Evolutionary conservation across 2,329 filamentous ascomycete genomes (phyloP).

Genomic region (Biscogniauxia marginata): DNA sequence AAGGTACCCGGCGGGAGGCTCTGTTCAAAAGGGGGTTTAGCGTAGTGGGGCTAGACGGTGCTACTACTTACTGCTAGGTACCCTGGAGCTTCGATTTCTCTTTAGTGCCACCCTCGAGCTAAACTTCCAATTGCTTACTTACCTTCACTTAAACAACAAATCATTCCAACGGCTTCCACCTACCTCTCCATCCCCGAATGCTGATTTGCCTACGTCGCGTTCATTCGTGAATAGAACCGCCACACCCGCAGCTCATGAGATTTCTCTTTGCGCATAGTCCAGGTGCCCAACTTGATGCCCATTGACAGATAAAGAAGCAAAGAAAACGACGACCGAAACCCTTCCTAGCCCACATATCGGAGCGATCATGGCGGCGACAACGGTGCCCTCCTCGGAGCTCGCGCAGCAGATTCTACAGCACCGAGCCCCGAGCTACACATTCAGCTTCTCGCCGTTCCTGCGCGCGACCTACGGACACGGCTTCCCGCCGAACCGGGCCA

Average conservation of each 20-base stretch:
- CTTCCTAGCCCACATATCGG: too few species aligned
- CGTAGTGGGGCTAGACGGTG: too few species aligned
- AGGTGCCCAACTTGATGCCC: too few species aligned
- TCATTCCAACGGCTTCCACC: not conserved
- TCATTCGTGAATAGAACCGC: too few species aligned
- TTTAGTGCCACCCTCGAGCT: not conserved
- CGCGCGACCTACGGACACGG: conserved; percentile 81
- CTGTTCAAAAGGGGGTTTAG: too few species aligned
- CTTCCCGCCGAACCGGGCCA: conserved; percentile 72
- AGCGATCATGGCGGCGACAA: conserved; percentile 16
- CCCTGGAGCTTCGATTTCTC: too few species aligned
- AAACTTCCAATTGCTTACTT: not conserved
- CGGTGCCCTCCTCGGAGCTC: conserved; percentile 31
- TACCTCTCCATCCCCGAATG: too few species aligned
- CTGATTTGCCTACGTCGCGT: too few species aligned
- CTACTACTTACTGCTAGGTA: too few species aligned
- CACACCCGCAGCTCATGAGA: too few species aligned
- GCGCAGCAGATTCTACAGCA: conserved; percentile 56
- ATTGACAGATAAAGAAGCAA: too few species aligned
- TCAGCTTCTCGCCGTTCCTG: conserved; percentile 85
- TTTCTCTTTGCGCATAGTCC: not conserved
- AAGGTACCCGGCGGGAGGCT: not conserved
- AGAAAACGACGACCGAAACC: too few species aligned
- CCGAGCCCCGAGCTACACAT: conserved; percentile 59
- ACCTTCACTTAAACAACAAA: not conserved